Base-by-base conservation (phyloP, 495 filamentous ascomycete species). In the Penicillium pulvis region DNA sequence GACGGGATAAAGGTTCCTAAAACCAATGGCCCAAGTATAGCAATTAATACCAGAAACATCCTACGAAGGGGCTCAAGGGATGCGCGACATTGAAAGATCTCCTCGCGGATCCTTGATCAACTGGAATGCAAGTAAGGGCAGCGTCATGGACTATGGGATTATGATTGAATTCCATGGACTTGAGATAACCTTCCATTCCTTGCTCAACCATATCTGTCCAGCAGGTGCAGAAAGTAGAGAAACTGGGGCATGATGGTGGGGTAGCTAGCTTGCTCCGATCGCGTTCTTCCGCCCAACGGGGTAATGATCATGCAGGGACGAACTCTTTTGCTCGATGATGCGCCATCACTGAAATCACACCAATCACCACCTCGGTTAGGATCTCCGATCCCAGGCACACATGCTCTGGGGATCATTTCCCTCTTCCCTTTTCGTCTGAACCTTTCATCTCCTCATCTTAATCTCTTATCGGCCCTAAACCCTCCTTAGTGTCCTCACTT, bases 101-200 rank as follows among this genome's bases (percentile, higher is more conserved):
- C 64, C 62, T 67, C 61, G 62, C 60, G 54, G 58, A 54, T 65
- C 67, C 67, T 70, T 64, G 65, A 70, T 70, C 59, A 59, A 57
- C 57, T 26, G 57, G 66, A 70, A 67, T 70, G 58, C 58, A 67
- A 62, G 67, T 65, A 69, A 69, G 67, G 67, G 65, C 42, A 60
- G 28, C 51, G 24, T 46, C 47, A 60, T 45, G 51, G 48, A 55
- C n/a, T 60, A 65, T 65, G 62, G 53, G 50, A 39, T 33, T 35
- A 28, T 17, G 26, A 20, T 36, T 36, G n/a, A 53, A 42, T 19
- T 20, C 30, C 20, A 30, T 42, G 41, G 30, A 45, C 6, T 35
- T 26, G 23, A 46, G 53, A 55, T 55, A 33, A 46, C 53, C 42
- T 55, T 56, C 48, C 66, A 69, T 67, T 67, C 66, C 63, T 67